phyloP scores from a whole-genome alignment of 306 rosid genomes.

The Pyrus bretschneideri region DNA sequence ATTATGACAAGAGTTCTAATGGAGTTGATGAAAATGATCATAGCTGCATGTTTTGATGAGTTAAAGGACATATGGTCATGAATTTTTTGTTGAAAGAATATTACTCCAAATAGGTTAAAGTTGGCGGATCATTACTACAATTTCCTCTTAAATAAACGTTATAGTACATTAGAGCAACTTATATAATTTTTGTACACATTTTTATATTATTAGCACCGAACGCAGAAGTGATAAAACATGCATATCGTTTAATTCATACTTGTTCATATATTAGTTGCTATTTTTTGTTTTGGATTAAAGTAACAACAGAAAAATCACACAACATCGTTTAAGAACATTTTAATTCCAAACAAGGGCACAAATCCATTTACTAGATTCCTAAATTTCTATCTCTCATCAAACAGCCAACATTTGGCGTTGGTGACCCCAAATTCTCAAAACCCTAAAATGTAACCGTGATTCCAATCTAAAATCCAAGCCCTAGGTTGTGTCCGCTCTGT shows the following conservation, averaged over 20 bases:
- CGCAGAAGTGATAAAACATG: too few relatives aligned
- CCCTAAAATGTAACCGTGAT: not conserved
- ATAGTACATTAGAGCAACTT: not conserved
- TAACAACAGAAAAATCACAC: not conserved
- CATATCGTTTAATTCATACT: too few relatives aligned
- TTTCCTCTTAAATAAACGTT: too few relatives aligned
- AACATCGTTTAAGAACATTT: not conserved
- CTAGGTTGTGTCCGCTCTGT: not conserved
- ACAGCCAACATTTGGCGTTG: not conserved
- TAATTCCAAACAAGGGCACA: not conserved
- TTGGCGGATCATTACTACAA: too few relatives aligned
- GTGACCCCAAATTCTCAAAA: not conserved
- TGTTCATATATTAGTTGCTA: too few relatives aligned
- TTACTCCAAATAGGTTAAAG: too few relatives aligned
- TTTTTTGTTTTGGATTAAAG: too few relatives aligned
- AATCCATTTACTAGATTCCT: not conserved
- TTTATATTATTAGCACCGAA: not conserved
- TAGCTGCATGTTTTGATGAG: rapidly evolving
- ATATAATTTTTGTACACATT: not conserved
- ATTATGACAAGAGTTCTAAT: too few relatives aligned
- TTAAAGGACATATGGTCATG: rapidly evolving
- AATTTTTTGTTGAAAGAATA: too few relatives aligned
- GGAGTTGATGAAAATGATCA: too few relatives aligned
- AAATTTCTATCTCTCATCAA: not conserved
- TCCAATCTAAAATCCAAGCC: not conserved